A percentile compares a stretch with the other conserved stretches of the same genome.
Conservation (phyloP, 2,329 filamentous ascomycete genomes). For the Ceratocystiopsis brevicomis region DNA sequence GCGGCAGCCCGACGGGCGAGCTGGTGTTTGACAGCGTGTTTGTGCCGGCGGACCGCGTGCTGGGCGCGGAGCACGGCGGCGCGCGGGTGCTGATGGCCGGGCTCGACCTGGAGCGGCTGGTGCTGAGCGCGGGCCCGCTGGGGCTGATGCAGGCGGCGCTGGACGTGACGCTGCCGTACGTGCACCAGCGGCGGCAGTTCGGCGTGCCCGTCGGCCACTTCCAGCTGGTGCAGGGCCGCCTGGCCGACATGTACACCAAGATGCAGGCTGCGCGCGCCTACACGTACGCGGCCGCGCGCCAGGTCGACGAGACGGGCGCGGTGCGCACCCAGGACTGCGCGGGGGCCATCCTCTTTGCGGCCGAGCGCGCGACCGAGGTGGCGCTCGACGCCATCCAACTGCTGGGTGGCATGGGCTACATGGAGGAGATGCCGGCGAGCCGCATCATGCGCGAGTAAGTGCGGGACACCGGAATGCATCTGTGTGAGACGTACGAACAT, state of each 20-base stretch:
- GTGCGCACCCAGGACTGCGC: constrained; percentile 85
- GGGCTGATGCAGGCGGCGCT: constrained; percentile 88
- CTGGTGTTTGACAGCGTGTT: constrained; percentile 82
- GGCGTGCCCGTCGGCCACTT: constrained; percentile 72
- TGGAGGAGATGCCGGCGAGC: constrained; percentile 86
- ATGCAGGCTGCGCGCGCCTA: constrained; percentile 68
- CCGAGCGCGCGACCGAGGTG: constrained; percentile 74
- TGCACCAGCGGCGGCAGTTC: constrained; percentile 80
- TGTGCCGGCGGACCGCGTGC: constrained; percentile 62
- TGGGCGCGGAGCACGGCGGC: constrained; percentile 64
- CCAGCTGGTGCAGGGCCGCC: constrained; percentile 79
- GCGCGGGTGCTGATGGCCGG: constrained; percentile 92
- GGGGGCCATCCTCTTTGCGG: constrained; percentile 81
- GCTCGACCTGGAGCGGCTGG: constrained; percentile 79
- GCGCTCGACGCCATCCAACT: constrained; percentile 79
- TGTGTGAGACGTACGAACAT: too few species aligned
- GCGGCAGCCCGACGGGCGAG: constrained; percentile 90
- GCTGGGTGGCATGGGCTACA: constrained; percentile 86
- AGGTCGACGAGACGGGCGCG: constrained; percentile 55
- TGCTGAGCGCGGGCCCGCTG: constrained; percentile 75
- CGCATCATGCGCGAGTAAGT: constrained; percentile 54
- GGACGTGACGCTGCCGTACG: constrained; percentile 73
- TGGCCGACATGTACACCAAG: constrained; percentile 97
- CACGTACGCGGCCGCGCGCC: constrained; percentile 64
- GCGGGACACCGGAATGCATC: too few species aligned